Percentiles rank a stretch among this genome's conserved stretches.
Conservation (phyloP, 2,329 filamentous ascomycete species). For the Cercospora brassicicola region DNA sequence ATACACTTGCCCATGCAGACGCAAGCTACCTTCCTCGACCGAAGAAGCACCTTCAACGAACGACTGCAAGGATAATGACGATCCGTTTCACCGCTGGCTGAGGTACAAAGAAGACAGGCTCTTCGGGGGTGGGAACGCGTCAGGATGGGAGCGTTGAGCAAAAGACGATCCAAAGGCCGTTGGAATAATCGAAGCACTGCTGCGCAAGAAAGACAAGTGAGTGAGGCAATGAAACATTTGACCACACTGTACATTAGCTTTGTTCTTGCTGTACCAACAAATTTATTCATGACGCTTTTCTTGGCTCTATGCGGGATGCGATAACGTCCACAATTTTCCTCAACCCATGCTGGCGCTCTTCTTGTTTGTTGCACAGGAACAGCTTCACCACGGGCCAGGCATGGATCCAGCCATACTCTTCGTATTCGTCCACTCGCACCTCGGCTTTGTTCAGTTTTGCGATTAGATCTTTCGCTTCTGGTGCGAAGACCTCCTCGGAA, state of each 20-base stretch:
- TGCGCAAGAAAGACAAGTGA: background rate
- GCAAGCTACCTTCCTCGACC: background rate
- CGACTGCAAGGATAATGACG: background rate
- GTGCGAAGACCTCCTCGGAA: slow-evolving; percentile 73
- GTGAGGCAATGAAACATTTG: background rate
- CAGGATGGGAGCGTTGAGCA: background rate
- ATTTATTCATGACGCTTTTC: slow-evolving; percentile 16
- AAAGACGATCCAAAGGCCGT: background rate
- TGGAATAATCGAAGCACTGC: background rate
- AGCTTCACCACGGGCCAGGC: slow-evolving; percentile 75
- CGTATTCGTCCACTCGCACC: slow-evolving; percentile 57
- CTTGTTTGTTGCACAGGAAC: slow-evolving; percentile 53
- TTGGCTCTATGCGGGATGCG: slow-evolving; percentile 19
- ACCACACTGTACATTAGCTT: background rate
- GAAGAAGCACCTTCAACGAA: background rate
- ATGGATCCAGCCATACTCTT: slow-evolving; percentile 69
- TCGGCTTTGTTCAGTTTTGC: slow-evolving; percentile 56
- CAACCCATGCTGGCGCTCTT: slow-evolving; percentile 51
- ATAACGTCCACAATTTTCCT: slow-evolving; percentile 44
- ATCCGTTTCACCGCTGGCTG: background rate
- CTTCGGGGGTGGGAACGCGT: background rate
- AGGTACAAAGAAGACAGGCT: background rate
- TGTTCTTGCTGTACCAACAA: background rate
- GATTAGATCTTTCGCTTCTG: slow-evolving; percentile 65
- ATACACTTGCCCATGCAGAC: background rate